phyloP scores from a whole-genome alignment of 176 grass and related monocot genomes.

The Phoenix dactylifera region DNA sequence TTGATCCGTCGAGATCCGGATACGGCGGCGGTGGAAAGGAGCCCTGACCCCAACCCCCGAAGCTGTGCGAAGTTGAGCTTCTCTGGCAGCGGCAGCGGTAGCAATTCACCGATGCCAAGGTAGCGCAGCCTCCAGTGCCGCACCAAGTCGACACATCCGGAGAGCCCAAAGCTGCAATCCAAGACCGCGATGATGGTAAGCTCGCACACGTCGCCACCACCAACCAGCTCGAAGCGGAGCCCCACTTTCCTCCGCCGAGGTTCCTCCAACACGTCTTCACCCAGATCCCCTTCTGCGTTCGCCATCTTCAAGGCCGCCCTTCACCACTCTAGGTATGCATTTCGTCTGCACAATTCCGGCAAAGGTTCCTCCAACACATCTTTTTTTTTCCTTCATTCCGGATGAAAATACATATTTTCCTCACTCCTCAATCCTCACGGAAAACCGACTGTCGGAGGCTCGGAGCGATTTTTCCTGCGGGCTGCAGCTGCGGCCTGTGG shows the following conservation, averaged over 20 bases:
- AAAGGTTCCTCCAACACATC: no score
- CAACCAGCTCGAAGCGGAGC: slow-evolving; percentile 12
- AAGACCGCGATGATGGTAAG: slow-evolving; percentile 3
- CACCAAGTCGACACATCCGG: slow-evolving; percentile 3
- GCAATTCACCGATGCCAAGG: slow-evolving; percentile 15
- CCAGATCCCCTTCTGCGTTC: slow-evolving; percentile 83
- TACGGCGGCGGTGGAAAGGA: slow-evolving; percentile 12
- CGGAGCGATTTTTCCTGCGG: no score
- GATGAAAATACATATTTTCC: no score
- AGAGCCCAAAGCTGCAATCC: slow-evolving; percentile 15
- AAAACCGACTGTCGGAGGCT: no score
- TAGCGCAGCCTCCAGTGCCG: slow-evolving; percentile 37
- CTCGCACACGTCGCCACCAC: slow-evolving; percentile 1
- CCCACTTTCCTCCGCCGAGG: slow-evolving; percentile 40
- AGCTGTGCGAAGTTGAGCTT: slow-evolving; percentile 46
- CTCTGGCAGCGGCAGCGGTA: slow-evolving; percentile 25
- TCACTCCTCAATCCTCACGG: no score
- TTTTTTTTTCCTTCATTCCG: no score
- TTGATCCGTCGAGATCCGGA: slow-evolving; percentile 48
- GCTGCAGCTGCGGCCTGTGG: no score
- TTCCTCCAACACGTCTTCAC: slow-evolving; percentile 59
- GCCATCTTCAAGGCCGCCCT: slow-evolving; percentile 76
- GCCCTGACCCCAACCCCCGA: slow-evolving; percentile 20
- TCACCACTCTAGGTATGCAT: slow-evolving; percentile 37
- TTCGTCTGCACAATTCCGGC: no score